Conservation (phyloP, 1,139 yeast species). For the Protomyces gravidus region DNA sequence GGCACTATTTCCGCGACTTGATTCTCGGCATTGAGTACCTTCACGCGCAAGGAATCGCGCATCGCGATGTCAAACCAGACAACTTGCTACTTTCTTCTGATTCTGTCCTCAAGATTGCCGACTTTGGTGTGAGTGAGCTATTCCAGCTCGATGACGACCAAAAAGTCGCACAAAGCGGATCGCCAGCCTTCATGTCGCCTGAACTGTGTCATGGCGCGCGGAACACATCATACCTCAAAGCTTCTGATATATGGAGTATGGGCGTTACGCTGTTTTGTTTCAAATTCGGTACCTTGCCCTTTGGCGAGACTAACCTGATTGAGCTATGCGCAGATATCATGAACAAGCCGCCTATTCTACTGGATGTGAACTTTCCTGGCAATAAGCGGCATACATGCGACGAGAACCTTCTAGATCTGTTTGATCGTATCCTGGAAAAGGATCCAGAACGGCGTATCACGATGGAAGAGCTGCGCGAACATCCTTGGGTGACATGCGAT, state of each 20-base stretch:
- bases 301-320: constrained; percentile 44
- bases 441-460: constrained; percentile 54
- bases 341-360: constrained; percentile 34
- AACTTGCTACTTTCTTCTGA: constrained; percentile 71
- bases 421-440: constrained; percentile 45
- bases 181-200: constrained; percentile 80
- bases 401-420: constrained; percentile 38
- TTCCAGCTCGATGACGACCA: constrained; percentile 56
- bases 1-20: constrained; percentile 66
- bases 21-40: constrained; percentile 83
- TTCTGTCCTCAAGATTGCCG: constrained; percentile 81
- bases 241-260: constrained; percentile 74
- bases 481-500: constrained; percentile 53
- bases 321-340: constrained; percentile 48
- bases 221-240: constrained; percentile 55
- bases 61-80: constrained; percentile 93
- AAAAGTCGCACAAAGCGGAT: constrained; percentile 56
- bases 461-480: constrained; percentile 52
- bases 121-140: constrained; percentile 84
- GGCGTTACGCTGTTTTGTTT: constrained; percentile 58
- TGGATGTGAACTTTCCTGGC: constrained; percentile 32
- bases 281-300: constrained; percentile 44
- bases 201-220: constrained; percentile 45
- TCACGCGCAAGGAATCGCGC: constrained; percentile 89
- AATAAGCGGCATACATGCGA: constrained; percentile 38